Percentiles rank a stretch among this genome's conserved stretches.
Conservation (phyloP, 805 yeast species). For the Candida andamanensis region DNA sequence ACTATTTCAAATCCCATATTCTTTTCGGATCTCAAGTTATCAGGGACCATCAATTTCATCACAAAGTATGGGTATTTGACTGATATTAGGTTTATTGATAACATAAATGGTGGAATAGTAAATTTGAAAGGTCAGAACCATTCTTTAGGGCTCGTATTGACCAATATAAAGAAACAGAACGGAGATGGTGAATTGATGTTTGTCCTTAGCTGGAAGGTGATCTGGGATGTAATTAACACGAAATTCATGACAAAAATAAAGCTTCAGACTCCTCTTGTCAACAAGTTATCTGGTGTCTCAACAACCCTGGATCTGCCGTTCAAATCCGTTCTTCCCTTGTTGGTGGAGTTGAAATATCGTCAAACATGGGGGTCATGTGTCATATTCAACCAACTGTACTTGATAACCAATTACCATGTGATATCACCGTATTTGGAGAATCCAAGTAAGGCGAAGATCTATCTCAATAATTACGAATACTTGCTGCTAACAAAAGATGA, state of each 20-base stretch:
- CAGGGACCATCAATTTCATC: conserved; percentile 22
- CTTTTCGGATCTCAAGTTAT: conserved; percentile 19
- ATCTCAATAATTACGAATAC: neutral
- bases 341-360: conserved; percentile 5
- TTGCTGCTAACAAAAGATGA: conserved; percentile 10
- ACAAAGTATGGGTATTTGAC: conserved; percentile 21
- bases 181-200: conserved; percentile 44
- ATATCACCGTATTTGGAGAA: conserved; percentile 13
- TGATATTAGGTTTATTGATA: conserved; percentile 41
- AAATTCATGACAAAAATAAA: neutral
- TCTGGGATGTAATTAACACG: conserved; percentile 10
- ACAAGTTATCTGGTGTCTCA: neutral
- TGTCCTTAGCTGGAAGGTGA: conserved; percentile 23
- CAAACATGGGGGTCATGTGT: conserved; percentile 43
- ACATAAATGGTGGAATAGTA: conserved; percentile 40
- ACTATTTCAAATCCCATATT: conserved; percentile 27
- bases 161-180: conserved; percentile 31
- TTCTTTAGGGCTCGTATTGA: conserved; percentile 35
- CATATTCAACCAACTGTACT: conserved; percentile 20
- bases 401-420: conserved; percentile 43
- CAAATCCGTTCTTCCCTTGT: conserved; percentile 16
- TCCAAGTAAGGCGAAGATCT: neutral
- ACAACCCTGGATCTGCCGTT: neutral
- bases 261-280: neutral
- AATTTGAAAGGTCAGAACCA: neutral